Base-by-base conservation (phyloP, 306 rosid species). In the Vigna hirtella region DNA sequence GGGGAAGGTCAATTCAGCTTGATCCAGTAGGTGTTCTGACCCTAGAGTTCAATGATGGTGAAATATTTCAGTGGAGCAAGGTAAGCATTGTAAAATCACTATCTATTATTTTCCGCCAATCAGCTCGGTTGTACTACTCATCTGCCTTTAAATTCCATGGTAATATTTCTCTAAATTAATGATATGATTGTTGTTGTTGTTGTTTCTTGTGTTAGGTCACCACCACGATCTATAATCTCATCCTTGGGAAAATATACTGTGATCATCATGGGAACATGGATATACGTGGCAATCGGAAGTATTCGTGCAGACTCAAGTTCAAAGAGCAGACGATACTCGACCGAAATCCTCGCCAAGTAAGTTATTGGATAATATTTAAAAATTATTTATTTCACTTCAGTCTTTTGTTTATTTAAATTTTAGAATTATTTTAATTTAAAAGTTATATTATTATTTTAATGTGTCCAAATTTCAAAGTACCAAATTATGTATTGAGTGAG, bases 1-100 rank as follows among this genome's bases (percentile, higher is more conserved):
- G 99, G 96, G 99, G 99, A 53, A 85, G 91, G 66, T 95, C 99
- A 51, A 95, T 95, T 84, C 99, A 95, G 84, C 98, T 95, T 38
- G 98, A 95, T 62, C 99, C 99, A 22, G 91, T 87, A 20, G 99
- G 99, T 82, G 84, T 92, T 84, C 83, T 95, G 30, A 91, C 88
- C 36, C 81, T 95, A 13, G 96, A 93, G 77, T 95, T 95, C 82
- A 97, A 91, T 36, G 99, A 95, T 76, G 99, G 99, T 7, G 99
- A 95, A 90, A 75, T 88, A 85, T 95, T 95, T 77, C 98, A 88
- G 86, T 95, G 99, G 99, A 93, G 94, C 85, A 95, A 95, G 98
- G 99, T 95, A 73, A 17, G 48, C 58, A 43, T 71, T 69, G 22
- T 70, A 58, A 28, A 72, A 20, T 58, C 56, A 78, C 48, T 74